Base-by-base conservation (phyloP, 1,139 yeast species). In the Candida tetrigidarum region DNA sequence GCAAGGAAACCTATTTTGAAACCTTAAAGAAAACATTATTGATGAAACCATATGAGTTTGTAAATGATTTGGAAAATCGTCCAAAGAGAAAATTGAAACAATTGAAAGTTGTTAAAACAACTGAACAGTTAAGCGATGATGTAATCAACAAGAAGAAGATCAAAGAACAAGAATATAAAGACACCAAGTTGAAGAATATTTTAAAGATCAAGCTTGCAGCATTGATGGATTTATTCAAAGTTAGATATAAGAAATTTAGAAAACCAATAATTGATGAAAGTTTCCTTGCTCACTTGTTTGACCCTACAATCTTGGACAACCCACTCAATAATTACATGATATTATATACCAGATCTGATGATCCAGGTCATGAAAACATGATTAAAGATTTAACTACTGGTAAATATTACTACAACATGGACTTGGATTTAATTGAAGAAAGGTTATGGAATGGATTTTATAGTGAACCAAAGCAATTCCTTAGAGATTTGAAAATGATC, bases 391-490 rank as follows among this genome's bases (percentile, higher is more conserved):
- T 81, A 5, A 64, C 82, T 0, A 86, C 96, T 0, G 96, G 96
- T 2, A 81, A 78, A 47, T 76, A 74, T 53, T 93, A 74, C 60
- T 78, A 76, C 67, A 93, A 93, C 56, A 95, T 93, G 89, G 99
- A 93, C 59, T 72, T 95, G 49, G 99, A 93, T 60, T 84, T 91
- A 14, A 82, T 95, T 39, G 99, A 93, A 59, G 99, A 93, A 59
- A 76, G 99, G 47, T 69, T 95, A 45, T 93, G 99, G 99, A 93
- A 93, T 64, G 99, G 99, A 0, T 93, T 70, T 62, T 93, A 95
- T 60, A 85, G 92, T 27, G 97, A 92, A 57, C 97, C 99, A 11
- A 85, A 82, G 54, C 98, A 93, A 61, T 92, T 88, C 60, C 67
- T 92, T 55, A 81, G 78, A 54, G 99, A 95, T 60, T 78, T 95